These are phyloP conservation scores for Populus hybrid DNA, from an alignment of 441 rosid species.

Conservation along the genomic window DNA sequence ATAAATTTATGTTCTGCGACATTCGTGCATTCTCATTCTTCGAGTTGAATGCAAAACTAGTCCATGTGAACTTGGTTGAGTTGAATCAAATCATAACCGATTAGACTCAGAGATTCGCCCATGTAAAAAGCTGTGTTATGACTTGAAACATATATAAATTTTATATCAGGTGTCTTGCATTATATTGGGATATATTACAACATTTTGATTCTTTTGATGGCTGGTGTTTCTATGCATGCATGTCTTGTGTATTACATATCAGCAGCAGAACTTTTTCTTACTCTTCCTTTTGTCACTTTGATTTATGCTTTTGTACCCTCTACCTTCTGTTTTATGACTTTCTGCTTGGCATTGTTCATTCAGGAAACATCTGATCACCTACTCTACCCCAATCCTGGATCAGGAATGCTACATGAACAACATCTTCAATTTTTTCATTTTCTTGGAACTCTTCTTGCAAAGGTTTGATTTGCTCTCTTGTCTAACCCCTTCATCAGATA, in stretches of 20 bases:
- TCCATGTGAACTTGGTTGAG: no score
- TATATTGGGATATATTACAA: not conserved
- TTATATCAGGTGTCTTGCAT: not conserved
- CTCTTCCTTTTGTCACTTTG: not conserved
- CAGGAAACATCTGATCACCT: no score
- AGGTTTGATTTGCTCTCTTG: slow-evolving; percentile 41
- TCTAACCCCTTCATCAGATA: slow-evolving; percentile 19
- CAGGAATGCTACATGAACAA: slow-evolving; percentile 95
- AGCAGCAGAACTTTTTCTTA: not conserved
- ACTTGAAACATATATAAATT: not conserved
- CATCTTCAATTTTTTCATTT: slow-evolving; percentile 98
- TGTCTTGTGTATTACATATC: not conserved
- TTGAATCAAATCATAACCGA: not conserved
- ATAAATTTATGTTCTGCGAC: slow-evolving; percentile 12
- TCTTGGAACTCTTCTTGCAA: slow-evolving; percentile 90
- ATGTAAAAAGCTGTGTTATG: not conserved
- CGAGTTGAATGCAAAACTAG: not conserved
- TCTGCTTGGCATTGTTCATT: slow-evolving; percentile 27
- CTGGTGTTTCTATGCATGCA: not conserved
- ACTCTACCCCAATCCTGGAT: slow-evolving; percentile 98
- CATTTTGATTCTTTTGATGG: not conserved
- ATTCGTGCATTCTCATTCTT: not conserved
- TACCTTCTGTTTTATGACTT: slow-evolving; percentile 6
- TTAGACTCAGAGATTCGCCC: not conserved
- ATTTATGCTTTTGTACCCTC: not conserved